phyloP scores from a whole-genome alignment of 306 rosid species.

The Prunus kanzakura region DNA sequence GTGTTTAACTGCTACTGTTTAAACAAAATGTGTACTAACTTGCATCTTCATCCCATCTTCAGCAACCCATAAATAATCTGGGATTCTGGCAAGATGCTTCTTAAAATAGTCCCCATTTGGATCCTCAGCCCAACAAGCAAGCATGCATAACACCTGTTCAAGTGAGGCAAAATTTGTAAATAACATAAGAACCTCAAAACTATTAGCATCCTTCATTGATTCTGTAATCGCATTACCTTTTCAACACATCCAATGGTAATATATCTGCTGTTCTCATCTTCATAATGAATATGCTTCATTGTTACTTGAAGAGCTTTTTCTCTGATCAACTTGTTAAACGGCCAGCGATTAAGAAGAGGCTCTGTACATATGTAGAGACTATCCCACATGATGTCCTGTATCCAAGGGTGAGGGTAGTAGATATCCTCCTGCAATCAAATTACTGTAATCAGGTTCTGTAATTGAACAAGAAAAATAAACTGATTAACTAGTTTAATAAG shows the following conservation, averaged over 20 bases:
- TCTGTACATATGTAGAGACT: constrained; percentile 8
- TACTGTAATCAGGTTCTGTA: too few species aligned
- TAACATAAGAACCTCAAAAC: background rate
- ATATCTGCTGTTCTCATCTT: constrained; percentile 65
- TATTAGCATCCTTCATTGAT: background rate
- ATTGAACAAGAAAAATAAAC: background rate
- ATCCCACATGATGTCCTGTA: too few species aligned
- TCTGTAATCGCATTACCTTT: constrained; percentile 36
- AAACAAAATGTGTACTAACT: constrained; percentile 19
- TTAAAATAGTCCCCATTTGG: constrained; percentile 69
- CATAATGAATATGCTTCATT: constrained; percentile 75
- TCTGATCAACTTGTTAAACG: constrained; percentile 47
- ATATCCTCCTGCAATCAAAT: too few species aligned
- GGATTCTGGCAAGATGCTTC: constrained; percentile 68
- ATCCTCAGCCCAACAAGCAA: constrained; percentile 81
- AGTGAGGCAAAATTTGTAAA: too few species aligned
- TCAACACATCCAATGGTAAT: constrained; percentile 54
- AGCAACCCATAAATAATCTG: constrained; percentile 67
- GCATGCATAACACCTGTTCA: constrained; percentile 56
- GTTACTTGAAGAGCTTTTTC: constrained; percentile 59
- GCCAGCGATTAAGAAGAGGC: constrained; percentile 70
- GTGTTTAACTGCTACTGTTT: background rate
- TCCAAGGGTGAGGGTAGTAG: too few species aligned
- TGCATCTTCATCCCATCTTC: constrained; percentile 85
- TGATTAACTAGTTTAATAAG: background rate